These are phyloP conservation scores for Mycena rosella DNA, from an alignment of 768 basidiomycete species.

Conservation along the genomic window DNA sequence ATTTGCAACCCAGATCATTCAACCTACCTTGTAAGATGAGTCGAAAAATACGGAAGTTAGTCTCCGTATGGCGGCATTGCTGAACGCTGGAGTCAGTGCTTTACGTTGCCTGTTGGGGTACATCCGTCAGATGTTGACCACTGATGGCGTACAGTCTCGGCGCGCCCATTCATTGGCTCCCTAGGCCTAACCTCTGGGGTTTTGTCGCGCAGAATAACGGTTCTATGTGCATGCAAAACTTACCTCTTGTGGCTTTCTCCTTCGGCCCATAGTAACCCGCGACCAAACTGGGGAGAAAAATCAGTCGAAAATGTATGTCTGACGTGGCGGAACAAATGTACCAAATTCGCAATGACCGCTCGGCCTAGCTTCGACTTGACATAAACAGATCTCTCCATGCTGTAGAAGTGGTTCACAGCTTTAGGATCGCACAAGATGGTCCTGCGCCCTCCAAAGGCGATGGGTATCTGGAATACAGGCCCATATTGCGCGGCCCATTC, in stretches of 20 bases:
- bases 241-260: conserved; percentile 43
- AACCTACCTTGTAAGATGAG: conserved; percentile 56
- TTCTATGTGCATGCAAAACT: background rate
- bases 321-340: conserved; percentile 25
- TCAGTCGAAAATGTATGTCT: background rate
- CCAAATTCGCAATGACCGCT: conserved; percentile 41
- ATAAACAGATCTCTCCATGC: conserved; percentile 40
- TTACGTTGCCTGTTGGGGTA: conserved; percentile 51
- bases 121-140: too few relatives aligned
- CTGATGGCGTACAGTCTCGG: too few relatives aligned
- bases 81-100: conserved; percentile 56
- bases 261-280: conserved; percentile 37
- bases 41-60: conserved; percentile 56
- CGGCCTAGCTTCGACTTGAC: conserved; percentile 38
- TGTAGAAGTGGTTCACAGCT: conserved; percentile 42
- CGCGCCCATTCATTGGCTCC: too few relatives aligned
- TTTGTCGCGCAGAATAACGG: background rate
- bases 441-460: conserved; percentile 23
- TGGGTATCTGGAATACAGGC: conserved; percentile 44
- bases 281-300: conserved; percentile 22
- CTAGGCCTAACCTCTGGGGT: too few relatives aligned
- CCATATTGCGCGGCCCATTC: conserved; percentile 49
- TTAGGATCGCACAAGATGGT: conserved; percentile 42
- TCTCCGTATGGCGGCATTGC: conserved; percentile 53
- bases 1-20: background rate